Conservation (phyloP, 768 basidiomycete genomes). For the Dentipellis fragilis region DNA sequence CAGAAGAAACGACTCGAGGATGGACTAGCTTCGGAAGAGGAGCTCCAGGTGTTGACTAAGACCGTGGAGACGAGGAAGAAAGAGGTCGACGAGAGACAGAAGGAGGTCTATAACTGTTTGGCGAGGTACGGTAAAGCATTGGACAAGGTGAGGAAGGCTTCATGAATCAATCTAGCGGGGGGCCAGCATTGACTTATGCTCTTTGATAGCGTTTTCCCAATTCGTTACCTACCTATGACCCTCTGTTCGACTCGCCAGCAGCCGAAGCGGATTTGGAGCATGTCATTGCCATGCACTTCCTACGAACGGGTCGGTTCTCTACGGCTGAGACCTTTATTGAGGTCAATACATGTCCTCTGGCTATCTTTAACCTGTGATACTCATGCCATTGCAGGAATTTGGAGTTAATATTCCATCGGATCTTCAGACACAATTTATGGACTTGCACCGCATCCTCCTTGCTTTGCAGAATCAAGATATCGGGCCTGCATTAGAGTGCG, state of each 20-base stretch:
- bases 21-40: conserved; percentile 38
- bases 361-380: neutral
- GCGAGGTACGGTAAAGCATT: conserved; percentile 75
- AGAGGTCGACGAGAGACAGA: conserved; percentile 80
- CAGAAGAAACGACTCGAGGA: conserved; percentile 43
- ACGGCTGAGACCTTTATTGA: conserved; percentile 67
- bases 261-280: conserved; percentile 55
- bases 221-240: conserved; percentile 55
- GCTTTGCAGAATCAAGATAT: conserved; percentile 60
- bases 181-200: conserved; percentile 7
- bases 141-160: conserved; percentile 63
- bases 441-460: conserved; percentile 63
- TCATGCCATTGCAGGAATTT: conserved; percentile 45
- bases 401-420: conserved; percentile 43
- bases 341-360: conserved; percentile 28
- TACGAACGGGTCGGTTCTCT: conserved; percentile 74
- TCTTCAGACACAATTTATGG: conserved; percentile 47
- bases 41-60: conserved; percentile 40
- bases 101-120: conserved; percentile 74
- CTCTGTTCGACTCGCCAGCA: conserved; percentile 53
- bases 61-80: conserved; percentile 67
- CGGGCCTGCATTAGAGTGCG: conserved; percentile 69
- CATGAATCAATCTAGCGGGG: neutral
- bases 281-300: conserved; percentile 65
- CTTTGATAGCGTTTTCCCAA: conserved; percentile 37